Evolutionary conservation across 176 grass and related monocot genomes (phyloP), one percentile per base, ranked within the genome.

Genomic region (Eleusine coracana): DNA sequence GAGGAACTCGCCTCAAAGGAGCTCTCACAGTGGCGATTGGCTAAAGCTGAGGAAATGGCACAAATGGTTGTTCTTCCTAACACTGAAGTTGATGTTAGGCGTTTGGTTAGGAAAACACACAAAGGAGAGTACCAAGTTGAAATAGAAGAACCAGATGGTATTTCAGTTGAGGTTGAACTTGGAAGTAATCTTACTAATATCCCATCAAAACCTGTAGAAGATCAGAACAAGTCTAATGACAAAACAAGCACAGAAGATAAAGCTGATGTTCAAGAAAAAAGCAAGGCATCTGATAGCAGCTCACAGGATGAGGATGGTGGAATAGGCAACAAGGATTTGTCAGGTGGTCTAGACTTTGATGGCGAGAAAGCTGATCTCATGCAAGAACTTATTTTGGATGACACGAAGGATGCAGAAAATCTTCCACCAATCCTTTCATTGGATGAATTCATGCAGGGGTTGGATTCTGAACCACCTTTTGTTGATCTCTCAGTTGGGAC

Each of bases 61-160:
- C 86, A 99, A 64, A 93, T 93, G 89, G 90, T 99, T 85, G 91
- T 99, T 36, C 80, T 96, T 81, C 93, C 89, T 54, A 86, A 83
- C 82, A 89, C 52, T 10, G 96, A 95, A 74, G 87, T 96, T 70
- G 96, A 96, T 83, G 72, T 83, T 56, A 91, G 93, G 50, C 91
- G 93, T 56, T 82, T 94, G 62, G 93, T 99, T 44, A 99, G 89
- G 40, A 99, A 99, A 83, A 99, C 96, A 41, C 96, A 99, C 51
- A 99, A 99, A 85, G 96, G 96, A 69, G 96, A 99, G 83, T 94
- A 94, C 88, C 91, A 88, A 89, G 96, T 99, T 84, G 90, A 95
- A 82, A 61, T 95, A 52, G 96, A 96, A 65, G 89, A 96, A 83
- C 76, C 81, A 23, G 89, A 96, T 86, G 80, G 70, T 73, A 77